Conservation (phyloP, 768 basidiomycete species). For the Sporobolomyces roseus region DNA sequence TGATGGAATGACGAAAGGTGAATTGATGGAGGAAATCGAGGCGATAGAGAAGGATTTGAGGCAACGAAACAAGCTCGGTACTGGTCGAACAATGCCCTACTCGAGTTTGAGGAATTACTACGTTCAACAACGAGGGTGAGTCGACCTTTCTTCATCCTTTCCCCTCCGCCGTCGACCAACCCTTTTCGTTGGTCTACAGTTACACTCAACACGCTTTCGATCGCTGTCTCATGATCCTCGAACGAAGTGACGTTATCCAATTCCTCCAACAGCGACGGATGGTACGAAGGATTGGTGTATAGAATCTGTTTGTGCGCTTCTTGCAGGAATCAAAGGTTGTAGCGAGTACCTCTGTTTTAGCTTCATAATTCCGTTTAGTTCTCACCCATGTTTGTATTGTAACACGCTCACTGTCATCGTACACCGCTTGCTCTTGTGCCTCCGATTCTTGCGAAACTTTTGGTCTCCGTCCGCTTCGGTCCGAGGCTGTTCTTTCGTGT, state of each 20-base stretch:
- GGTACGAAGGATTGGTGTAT: conserved; percentile 42
- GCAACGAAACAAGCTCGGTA: conserved; percentile 71
- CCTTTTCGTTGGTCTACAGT: too few relatives aligned
- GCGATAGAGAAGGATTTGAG: conserved; percentile 56
- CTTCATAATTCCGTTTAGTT: too few relatives aligned
- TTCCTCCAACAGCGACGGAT: conserved; percentile 53
- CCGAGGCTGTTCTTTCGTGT: too few relatives aligned
- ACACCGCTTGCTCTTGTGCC: too few relatives aligned
- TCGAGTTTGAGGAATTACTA: conserved; percentile 89
- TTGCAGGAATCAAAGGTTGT: too few relatives aligned
- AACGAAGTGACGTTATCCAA: conserved; percentile 90
- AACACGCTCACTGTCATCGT: too few relatives aligned
- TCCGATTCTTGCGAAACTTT: too few relatives aligned
- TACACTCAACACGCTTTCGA: conserved; percentile 57
- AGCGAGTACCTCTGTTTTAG: too few relatives aligned
- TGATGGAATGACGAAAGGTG: conserved; percentile 85
- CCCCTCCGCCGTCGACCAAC: too few relatives aligned
- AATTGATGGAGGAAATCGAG: conserved; percentile 87
- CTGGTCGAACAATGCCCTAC: conserved; percentile 96
- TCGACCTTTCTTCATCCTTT: conserved; percentile 49
- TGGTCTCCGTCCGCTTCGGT: too few relatives aligned
- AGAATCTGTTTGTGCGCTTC: too few relatives aligned
- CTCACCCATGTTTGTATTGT: too few relatives aligned
- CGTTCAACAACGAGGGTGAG: conserved; percentile 81
- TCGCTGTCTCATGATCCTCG: conserved; percentile 80